phyloP scores from a whole-genome alignment of 805 yeast genomes.

The Maudiozyma turicensis region DNA sequence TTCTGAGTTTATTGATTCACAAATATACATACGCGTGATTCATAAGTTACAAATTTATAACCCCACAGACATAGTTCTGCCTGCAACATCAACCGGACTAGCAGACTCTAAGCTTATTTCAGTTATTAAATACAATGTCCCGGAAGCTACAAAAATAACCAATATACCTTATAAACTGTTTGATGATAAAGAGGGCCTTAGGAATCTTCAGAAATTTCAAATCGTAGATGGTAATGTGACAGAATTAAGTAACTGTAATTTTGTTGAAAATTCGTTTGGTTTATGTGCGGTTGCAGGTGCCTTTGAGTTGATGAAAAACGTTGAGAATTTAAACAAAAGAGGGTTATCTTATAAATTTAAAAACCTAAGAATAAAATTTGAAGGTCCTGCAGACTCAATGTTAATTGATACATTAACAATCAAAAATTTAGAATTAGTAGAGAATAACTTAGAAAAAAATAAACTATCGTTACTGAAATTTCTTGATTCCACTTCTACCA shows the following conservation, averaged over 20 bases:
- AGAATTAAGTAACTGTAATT: background rate
- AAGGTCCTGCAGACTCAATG: constrained; percentile 34
- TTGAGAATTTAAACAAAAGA: constrained; percentile 6
- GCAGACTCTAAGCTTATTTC: constrained; percentile 27
- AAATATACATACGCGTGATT: constrained; percentile 36
- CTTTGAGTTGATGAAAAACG: constrained; percentile 16
- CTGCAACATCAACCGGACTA: constrained; percentile 24
- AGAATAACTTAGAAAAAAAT: constrained; percentile 24
- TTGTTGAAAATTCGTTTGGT: constrained; percentile 25
- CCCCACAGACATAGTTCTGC: constrained; percentile 31
- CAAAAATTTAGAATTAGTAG: constrained; percentile 32
- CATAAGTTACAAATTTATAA: constrained; percentile 31
- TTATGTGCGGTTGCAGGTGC: constrained; percentile 30
- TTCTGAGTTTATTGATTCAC: constrained; percentile 35
- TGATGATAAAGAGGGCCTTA: constrained; percentile 20
- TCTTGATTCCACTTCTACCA: constrained; percentile 34
- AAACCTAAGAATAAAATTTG: constrained; percentile 31
- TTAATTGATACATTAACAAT: constrained; percentile 34
- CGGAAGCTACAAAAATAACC: constrained; percentile 17
- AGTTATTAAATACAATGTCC: constrained; percentile 29
- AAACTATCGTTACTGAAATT: constrained; percentile 30
- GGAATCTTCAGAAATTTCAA: constrained; percentile 13
- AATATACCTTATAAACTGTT: constrained; percentile 23
- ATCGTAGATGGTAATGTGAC: constrained; percentile 4
- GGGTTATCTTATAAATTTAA: constrained; percentile 12